Evolutionary conservation across 305 asterid species (phyloP).

Genomic region (Rubia tinctorum): DNA sequence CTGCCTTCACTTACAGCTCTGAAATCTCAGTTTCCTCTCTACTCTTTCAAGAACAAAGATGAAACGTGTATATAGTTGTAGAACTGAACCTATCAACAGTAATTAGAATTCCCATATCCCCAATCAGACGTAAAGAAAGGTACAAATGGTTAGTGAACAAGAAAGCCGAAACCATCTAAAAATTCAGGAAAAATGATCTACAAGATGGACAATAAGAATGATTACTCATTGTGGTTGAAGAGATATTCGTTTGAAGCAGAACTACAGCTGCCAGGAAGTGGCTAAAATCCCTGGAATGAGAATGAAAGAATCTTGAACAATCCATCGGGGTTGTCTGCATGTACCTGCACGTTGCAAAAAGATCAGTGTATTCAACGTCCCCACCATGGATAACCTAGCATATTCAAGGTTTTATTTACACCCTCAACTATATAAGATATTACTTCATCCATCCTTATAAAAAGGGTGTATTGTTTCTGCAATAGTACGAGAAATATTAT

Average conservation of each 20-base stretch:
- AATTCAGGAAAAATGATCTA: neutral
- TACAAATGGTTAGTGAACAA: neutral
- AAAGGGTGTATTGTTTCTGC: too few relatives aligned
- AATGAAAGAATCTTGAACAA: constrained; percentile 82
- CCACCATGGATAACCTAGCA: neutral
- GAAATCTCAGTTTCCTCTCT: neutral
- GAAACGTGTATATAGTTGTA: neutral
- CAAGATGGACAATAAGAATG: constrained; percentile 8
- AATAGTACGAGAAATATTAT: too few relatives aligned
- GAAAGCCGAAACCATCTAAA: neutral
- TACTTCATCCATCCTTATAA: neutral
- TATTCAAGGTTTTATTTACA: neutral
- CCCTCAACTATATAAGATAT: neutral
- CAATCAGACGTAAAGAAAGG: neutral
- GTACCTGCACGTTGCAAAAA: constrained; percentile 50
- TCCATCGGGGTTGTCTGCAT: constrained; percentile 99
- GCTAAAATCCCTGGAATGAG: constrained; percentile 87
- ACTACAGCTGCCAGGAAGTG: neutral
- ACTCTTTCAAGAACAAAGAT: neutral
- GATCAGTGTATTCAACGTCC: too few relatives aligned
- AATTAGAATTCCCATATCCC: neutral
- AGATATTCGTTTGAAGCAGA: neutral
- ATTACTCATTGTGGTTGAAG: constrained; percentile 2
- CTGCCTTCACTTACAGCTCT: neutral
- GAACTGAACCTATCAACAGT: neutral